phyloP scores from a whole-genome alignment of 108 stramenopile genomes.

The Fragilariopsis cylindrus region DNA sequence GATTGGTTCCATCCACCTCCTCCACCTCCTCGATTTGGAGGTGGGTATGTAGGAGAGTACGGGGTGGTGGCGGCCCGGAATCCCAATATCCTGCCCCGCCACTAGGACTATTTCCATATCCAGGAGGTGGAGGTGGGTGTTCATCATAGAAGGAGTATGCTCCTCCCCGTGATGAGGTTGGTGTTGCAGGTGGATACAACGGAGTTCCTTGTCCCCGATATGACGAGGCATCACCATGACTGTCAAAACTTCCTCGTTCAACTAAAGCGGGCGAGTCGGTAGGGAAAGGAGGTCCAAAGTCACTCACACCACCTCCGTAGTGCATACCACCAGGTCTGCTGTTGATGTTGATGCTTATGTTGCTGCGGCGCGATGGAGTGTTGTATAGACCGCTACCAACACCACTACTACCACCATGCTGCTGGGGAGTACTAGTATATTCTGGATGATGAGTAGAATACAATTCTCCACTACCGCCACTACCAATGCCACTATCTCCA shows the following conservation, averaged over 20 bases:
- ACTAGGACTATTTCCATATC: slow-evolving; percentile 8
- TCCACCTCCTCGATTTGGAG: slow-evolving; percentile 2
- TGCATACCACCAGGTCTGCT: not conserved
- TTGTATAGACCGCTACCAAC: not conserved
- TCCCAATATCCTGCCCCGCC: slow-evolving; percentile 4
- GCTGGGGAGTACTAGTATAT: not conserved
- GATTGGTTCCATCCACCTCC: slow-evolving; percentile 4
- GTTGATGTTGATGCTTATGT: too few species aligned
- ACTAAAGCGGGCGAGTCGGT: slow-evolving; percentile 22
- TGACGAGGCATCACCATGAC: slow-evolving; percentile 18
- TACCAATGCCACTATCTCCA: not conserved
- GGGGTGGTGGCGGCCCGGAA: not conserved
- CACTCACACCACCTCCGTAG: not conserved
- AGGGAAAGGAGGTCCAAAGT: slow-evolving; percentile 1
- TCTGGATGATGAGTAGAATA: slow-evolving; percentile 1
- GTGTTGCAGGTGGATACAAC: slow-evolving; percentile 1
- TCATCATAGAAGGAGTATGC: slow-evolving; percentile 13
- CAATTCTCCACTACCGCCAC: slow-evolving; percentile 6
- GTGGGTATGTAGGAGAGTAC: slow-evolving; percentile 10
- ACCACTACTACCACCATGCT: not conserved
- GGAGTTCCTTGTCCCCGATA: slow-evolving; percentile 10
- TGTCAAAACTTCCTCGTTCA: slow-evolving; percentile 35
- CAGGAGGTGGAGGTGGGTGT: slow-evolving; percentile 17
- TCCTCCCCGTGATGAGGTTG: slow-evolving; percentile 7
- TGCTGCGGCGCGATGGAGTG: not conserved